These are phyloP conservation scores for Magnusiomyces magnusii DNA, from an alignment of 1,139 yeast species.

Conservation along the genomic window DNA sequence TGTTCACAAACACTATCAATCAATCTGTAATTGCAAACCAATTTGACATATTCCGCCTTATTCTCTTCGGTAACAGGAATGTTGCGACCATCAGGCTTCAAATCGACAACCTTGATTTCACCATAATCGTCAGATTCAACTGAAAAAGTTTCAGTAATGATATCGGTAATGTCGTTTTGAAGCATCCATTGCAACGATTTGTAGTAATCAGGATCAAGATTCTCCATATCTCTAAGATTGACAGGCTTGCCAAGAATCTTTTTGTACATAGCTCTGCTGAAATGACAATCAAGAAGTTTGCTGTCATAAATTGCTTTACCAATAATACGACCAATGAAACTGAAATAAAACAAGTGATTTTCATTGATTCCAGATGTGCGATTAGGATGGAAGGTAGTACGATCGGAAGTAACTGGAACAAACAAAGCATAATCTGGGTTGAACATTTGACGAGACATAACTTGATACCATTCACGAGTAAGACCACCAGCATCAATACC, in stretches of 20 bases:
- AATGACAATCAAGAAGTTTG: conserved; percentile 87
- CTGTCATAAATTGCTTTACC: conserved; percentile 92
- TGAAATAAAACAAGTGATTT: conserved; percentile 85
- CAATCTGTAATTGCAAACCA: conserved; percentile 79
- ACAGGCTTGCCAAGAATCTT: conserved; percentile 74
- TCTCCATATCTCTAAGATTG: conserved; percentile 89
- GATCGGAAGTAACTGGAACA: conserved; percentile 86
- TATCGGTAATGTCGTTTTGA: conserved; percentile 91
- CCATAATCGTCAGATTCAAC: conserved; percentile 95
- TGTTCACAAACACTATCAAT: conserved; percentile 82
- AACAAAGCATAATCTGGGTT: conserved; percentile 94
- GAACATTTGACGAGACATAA: conserved; percentile 88
- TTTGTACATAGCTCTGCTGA: conserved; percentile 92
- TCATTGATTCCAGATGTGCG: conserved; percentile 90
- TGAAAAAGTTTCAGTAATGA: conserved; percentile 92
- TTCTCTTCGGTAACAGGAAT: conserved; percentile 86
- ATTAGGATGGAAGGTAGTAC: conserved; percentile 93
- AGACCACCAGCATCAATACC: conserved; percentile 99
- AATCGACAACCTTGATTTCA: conserved; percentile 70
- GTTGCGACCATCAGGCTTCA: conserved; percentile 74
- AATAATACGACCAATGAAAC: conserved; percentile 87
- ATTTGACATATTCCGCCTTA: conserved; percentile 80
- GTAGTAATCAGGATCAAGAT: conserved; percentile 85
- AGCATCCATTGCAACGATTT: conserved; percentile 94
- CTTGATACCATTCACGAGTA: conserved; percentile 97